Percentiles rank a stretch among this genome's conserved stretches.
phyloP scores from a whole-genome alignment of 2,329 filamentous ascomycete genomes.

The Ploettnerulaceae sp. region DNA sequence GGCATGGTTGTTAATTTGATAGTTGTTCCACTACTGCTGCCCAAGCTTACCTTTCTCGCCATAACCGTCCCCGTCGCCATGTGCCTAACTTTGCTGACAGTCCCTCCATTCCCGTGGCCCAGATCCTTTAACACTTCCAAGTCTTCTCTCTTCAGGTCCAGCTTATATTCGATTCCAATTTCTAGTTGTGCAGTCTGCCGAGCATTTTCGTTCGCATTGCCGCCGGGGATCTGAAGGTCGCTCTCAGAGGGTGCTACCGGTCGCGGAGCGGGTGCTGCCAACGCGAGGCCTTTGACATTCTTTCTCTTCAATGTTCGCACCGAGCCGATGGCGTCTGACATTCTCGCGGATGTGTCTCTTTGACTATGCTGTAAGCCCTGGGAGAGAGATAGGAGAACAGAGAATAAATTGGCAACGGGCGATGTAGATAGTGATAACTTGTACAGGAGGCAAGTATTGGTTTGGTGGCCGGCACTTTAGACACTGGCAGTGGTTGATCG shows the following conservation, averaged over 20 bases:
- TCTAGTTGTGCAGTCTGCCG: constrained; percentile 67
- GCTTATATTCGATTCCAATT: constrained; percentile 94
- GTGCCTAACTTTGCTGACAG: constrained; percentile 96
- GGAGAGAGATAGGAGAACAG: neutral
- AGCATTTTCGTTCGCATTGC: constrained; percentile 53
- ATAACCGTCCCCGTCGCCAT: constrained; percentile 91
- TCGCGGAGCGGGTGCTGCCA: constrained; percentile 74
- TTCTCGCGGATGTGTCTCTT: constrained; percentile 30
- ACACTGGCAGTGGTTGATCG: neutral
- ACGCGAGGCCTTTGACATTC: constrained; percentile 92
- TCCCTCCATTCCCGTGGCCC: constrained; percentile 92
- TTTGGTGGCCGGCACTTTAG: neutral
- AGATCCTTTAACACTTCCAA: constrained; percentile 90
- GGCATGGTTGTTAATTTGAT: constrained; percentile 1
- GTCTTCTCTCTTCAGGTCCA: constrained; percentile 88
- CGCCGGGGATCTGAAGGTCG: constrained; percentile 57
- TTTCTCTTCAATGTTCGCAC: constrained; percentile 93
- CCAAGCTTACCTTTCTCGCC: constrained; percentile 78
- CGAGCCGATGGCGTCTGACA: constrained; percentile 55
- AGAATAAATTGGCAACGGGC: neutral
- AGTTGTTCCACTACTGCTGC: too few species aligned
- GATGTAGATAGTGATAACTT: neutral
- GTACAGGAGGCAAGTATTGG: neutral
- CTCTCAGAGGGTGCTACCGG: constrained; percentile 67
- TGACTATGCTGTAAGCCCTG: neutral